These are phyloP conservation scores for Globisporangium spiculum DNA, from an alignment of 352 stramenopile species.

Conservation along the genomic window DNA sequence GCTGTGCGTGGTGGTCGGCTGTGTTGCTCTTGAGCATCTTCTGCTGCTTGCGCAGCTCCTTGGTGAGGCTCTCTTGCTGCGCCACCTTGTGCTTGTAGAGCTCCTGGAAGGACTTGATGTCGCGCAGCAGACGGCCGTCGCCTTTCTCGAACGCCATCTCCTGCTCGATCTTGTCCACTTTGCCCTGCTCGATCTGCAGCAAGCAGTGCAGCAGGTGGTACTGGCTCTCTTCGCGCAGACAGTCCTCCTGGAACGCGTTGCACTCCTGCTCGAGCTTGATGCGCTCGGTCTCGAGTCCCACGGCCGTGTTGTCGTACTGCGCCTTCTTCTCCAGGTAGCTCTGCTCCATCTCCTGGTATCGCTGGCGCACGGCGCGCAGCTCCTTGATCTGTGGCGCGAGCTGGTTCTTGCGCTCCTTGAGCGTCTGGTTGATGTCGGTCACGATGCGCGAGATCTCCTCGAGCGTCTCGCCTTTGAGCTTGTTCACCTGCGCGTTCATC, in stretches of 20 bases:
- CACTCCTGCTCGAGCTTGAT: constrained; percentile 91
- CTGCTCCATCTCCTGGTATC: constrained; percentile 90
- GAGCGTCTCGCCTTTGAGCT: constrained; percentile 90
- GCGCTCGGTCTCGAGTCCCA: constrained; percentile 85
- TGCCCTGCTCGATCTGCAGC: constrained; percentile 64
- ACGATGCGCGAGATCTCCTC: constrained; percentile 93
- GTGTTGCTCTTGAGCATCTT: constrained; percentile 85
- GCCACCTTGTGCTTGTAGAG: constrained; percentile 91
- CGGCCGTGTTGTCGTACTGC: constrained; percentile 87
- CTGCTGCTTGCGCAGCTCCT: constrained; percentile 90
- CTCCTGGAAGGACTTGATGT: constrained; percentile 88
- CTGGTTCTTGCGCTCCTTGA: constrained; percentile 91
- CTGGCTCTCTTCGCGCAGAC: constrained; percentile 81
- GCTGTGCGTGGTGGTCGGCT: constrained; percentile 70
- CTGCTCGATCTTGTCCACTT: constrained; percentile 80
- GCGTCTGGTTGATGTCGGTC: constrained; percentile 88
- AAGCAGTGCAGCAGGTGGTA: constrained; percentile 86
- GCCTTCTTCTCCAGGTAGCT: constrained; percentile 85
- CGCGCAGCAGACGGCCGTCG: constrained; percentile 68
- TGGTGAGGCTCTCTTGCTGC: constrained; percentile 88
- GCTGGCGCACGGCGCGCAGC: constrained; percentile 81
- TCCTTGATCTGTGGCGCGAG: constrained; percentile 92
- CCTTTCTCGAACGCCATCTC: constrained; percentile 88
- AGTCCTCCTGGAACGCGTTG: constrained; percentile 85
- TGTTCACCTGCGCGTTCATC: constrained; percentile 87